phyloP scores from a whole-genome alignment of 2,329 filamentous ascomycete genomes.

The Alternaria sp. region DNA sequence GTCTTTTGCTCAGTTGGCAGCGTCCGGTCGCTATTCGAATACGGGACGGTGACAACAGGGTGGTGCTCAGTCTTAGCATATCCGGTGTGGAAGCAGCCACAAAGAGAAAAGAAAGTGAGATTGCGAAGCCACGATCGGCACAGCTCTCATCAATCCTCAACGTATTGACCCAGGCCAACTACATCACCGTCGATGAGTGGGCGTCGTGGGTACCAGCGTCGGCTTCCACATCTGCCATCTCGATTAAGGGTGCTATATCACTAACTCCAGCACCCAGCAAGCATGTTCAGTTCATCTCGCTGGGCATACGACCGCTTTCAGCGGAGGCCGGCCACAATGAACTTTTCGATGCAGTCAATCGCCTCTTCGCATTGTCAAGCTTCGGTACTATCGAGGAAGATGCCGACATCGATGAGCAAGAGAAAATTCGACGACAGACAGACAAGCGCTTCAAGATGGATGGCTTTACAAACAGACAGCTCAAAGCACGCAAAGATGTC shows the following conservation, averaged over 20 bases:
- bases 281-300: slow-evolving; percentile 78
- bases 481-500: slow-evolving; percentile 67
- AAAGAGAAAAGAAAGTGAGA: background rate
- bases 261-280: slow-evolving; percentile 73
- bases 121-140: slow-evolving; percentile 19
- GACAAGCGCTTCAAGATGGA: slow-evolving; percentile 56
- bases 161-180: slow-evolving; percentile 69
- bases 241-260: slow-evolving; percentile 75
- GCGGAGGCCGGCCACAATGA: slow-evolving; percentile 65
- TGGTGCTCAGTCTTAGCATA: slow-evolving; percentile 43
- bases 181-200: slow-evolving; percentile 62
- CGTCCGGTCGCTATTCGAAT: slow-evolving; percentile 63
- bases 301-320: slow-evolving; percentile 73
- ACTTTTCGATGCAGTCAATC: slow-evolving; percentile 80
- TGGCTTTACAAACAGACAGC: slow-evolving; percentile 59
- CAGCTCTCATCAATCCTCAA: slow-evolving; percentile 31
- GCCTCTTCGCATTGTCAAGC: slow-evolving; percentile 73
- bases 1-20: slow-evolving; percentile 75
- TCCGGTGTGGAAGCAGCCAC: background rate
- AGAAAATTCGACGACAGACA: slow-evolving; percentile 44
- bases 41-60: slow-evolving; percentile 57
- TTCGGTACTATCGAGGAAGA: slow-evolving; percentile 71
- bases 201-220: slow-evolving; percentile 73
- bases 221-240: slow-evolving; percentile 67
- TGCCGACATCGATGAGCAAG: slow-evolving; percentile 42